Conservation (phyloP, 768 basidiomycete genomes). For the Hortiboletus flavorubellus region DNA sequence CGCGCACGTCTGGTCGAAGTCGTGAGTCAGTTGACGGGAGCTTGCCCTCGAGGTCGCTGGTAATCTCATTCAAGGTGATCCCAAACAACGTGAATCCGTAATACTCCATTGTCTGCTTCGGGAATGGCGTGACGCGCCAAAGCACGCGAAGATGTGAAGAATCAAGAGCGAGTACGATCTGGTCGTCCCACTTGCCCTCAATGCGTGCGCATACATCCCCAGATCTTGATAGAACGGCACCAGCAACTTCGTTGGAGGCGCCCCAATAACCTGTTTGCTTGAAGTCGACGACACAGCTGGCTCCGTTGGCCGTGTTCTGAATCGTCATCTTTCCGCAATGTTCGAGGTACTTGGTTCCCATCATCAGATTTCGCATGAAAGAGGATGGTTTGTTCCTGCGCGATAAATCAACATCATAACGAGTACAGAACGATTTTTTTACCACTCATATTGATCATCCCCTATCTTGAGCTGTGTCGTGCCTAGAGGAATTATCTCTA, state of each 20-base stretch:
- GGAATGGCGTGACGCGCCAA: slow-evolving; percentile 75
- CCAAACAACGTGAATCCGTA: slow-evolving; percentile 84
- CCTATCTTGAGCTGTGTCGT: slow-evolving; percentile 64
- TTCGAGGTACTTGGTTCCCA: slow-evolving; percentile 88
- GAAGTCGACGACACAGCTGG: slow-evolving; percentile 74
- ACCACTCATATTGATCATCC: slow-evolving; percentile 72
- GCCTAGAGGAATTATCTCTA: slow-evolving; percentile 83
- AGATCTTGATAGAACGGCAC: slow-evolving; percentile 49
- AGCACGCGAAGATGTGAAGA: slow-evolving; percentile 67
- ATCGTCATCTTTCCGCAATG: slow-evolving; percentile 79
- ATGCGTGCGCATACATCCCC: slow-evolving; percentile 57
- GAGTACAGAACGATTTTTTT: slow-evolving; percentile 14
- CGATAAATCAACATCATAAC: not conserved
- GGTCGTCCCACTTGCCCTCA: slow-evolving; percentile 92
- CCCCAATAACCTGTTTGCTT: slow-evolving; percentile 86
- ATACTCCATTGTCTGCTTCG: slow-evolving; percentile 62
- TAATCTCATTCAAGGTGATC: slow-evolving; percentile 79
- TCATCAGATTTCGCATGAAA: slow-evolving; percentile 86
- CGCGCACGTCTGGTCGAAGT: slow-evolving; percentile 75
- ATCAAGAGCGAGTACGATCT: slow-evolving; percentile 65
- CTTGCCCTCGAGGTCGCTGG: slow-evolving; percentile 56
- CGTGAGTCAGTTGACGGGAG: slow-evolving; percentile 83
- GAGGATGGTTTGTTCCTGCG: slow-evolving; percentile 81
- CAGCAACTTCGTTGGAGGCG: slow-evolving; percentile 67
- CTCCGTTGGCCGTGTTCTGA: slow-evolving; percentile 53